Percentiles rank a stretch among this genome's conserved stretches.
These are phyloP conservation scores for Penicillium sclerotigenum DNA, from an alignment of 2,329 filamentous ascomycete species.

Conservation along the genomic window DNA sequence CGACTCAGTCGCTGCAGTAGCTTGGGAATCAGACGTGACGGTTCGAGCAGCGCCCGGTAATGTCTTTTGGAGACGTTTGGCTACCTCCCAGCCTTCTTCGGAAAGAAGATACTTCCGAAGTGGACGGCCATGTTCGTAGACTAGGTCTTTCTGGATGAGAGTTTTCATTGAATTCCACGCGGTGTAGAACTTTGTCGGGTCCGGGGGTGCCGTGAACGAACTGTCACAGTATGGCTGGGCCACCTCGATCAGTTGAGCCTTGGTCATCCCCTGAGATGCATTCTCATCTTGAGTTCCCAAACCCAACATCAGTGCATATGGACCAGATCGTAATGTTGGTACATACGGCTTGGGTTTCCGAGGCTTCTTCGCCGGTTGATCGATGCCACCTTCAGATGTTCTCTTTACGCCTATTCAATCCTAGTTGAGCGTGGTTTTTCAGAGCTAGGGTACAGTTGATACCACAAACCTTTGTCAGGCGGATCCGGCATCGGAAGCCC, in stretches of 20 bases:
- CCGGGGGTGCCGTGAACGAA: conserved; percentile 66
- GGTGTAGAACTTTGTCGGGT: conserved; percentile 69
- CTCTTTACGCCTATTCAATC: conserved; percentile 28
- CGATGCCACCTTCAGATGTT: conserved; percentile 29
- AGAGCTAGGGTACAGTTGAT: conserved; percentile 3
- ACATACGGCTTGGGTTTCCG: conserved; percentile 64
- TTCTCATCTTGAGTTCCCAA: conserved; percentile 60
- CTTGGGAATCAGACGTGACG: conserved; percentile 9
- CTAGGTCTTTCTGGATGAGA: conserved; percentile 67
- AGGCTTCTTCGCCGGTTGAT: conserved; percentile 54
- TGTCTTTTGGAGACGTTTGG: conserved; percentile 59
- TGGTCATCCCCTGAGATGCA: conserved; percentile 59
- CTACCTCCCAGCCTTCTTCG: conserved; percentile 75
- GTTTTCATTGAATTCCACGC: conserved; percentile 84
- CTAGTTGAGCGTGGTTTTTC: conserved; percentile 14
- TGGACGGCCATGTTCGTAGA: conserved; percentile 68
- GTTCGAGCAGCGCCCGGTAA: conserved; percentile 25
- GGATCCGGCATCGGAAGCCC: conserved; percentile 65
- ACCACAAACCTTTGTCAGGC: conserved; percentile 44
- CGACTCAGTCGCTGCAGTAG: background rate
- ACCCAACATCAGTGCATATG: conserved; percentile 68
- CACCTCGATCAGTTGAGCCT: conserved; percentile 63
- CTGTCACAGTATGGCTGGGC: conserved; percentile 71
- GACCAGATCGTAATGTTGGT: conserved; percentile 67
- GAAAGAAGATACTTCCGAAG: conserved; percentile 67